Percentiles rank a stretch among this genome's conserved stretches.
phyloP scores from a whole-genome alignment of 129 eudicot genomes.

The Scalesia atractyloides region DNA sequence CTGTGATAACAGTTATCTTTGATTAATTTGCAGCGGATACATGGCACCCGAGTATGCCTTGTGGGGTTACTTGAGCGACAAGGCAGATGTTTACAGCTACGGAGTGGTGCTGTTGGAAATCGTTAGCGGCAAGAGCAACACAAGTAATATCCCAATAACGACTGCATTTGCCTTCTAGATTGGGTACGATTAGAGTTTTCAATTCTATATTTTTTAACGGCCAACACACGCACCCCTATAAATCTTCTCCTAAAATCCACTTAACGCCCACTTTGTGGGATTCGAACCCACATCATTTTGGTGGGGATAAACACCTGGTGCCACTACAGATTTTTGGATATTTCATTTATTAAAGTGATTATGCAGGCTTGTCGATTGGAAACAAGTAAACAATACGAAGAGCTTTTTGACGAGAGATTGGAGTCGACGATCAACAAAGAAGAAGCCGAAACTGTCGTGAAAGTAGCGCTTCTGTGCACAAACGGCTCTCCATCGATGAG shows the following conservation, averaged over 20 bases:
- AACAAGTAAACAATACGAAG: constrained; percentile 41
- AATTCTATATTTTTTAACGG: too few species aligned
- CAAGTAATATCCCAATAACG: constrained; percentile 57
- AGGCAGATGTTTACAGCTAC: constrained; percentile 85
- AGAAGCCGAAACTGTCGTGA: constrained; percentile 60
- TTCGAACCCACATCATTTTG: too few species aligned
- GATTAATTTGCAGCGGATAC: constrained; percentile 61
- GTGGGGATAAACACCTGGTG: too few species aligned
- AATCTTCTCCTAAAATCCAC: too few species aligned
- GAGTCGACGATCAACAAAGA: constrained; percentile 44
- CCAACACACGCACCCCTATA: too few species aligned
- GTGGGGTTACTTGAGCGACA: constrained; percentile 79
- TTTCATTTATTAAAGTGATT: neutral
- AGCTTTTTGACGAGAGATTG: constrained; percentile 58
- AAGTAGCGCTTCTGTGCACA: constrained; percentile 64
- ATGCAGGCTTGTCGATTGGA: constrained; percentile 71
- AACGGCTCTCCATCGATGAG: constrained; percentile 60
- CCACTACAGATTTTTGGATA: neutral
- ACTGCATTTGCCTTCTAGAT: constrained; percentile 69
- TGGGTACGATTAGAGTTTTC: constrained; percentile 48
- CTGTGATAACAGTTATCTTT: neutral
- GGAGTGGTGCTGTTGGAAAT: constrained; percentile 77
- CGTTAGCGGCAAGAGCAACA: constrained; percentile 84
- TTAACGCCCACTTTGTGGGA: too few species aligned
- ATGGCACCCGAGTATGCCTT: constrained; percentile 94